Evolutionary conservation across 305 asterid species (phyloP).

Genomic region (Fraxinus platypoda): DNA sequence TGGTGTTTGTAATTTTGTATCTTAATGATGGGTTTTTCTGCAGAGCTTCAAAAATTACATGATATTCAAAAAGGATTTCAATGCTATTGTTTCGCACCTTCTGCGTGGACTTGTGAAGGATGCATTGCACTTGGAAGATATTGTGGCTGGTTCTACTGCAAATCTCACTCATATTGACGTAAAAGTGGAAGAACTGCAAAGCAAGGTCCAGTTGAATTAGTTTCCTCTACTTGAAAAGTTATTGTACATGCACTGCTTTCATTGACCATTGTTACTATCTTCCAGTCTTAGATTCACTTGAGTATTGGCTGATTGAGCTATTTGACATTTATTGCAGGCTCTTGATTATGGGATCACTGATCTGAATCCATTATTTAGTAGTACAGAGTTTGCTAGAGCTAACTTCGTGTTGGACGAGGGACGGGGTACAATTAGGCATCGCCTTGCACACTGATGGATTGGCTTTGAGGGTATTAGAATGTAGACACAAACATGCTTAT

Average conservation of each 20-base stretch:
- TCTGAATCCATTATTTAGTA: slow-evolving; percentile 69
- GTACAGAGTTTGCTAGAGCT: slow-evolving; percentile 22
- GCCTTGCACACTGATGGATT: neutral
- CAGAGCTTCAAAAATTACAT: slow-evolving; percentile 91
- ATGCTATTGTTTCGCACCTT: slow-evolving; percentile 67
- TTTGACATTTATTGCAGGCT: slow-evolving; percentile 47
- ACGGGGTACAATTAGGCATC: neutral
- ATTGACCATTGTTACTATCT: neutral
- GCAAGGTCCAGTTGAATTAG: slow-evolving; percentile 53
- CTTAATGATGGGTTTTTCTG: slow-evolving; percentile 19
- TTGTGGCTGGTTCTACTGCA: slow-evolving; percentile 53
- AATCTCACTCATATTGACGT: slow-evolving; percentile 61
- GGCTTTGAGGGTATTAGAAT: neutral
- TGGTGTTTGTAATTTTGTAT: neutral
- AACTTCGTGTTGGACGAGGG: neutral
- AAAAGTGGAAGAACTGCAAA: slow-evolving; percentile 78
- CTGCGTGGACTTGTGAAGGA: slow-evolving; percentile 78
- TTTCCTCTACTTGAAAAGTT: neutral
- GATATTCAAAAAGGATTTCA: slow-evolving; percentile 90
- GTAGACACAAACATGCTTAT: neutral
- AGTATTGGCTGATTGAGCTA: slow-evolving; percentile 11
- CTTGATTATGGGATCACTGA: slow-evolving; percentile 78
- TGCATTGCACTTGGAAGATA: slow-evolving; percentile 64
- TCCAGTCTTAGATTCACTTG: neutral
- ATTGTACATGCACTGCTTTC: neutral